phyloP scores from a whole-genome alignment of 129 eudicot species.

The Centrapalus pauciflorus region DNA sequence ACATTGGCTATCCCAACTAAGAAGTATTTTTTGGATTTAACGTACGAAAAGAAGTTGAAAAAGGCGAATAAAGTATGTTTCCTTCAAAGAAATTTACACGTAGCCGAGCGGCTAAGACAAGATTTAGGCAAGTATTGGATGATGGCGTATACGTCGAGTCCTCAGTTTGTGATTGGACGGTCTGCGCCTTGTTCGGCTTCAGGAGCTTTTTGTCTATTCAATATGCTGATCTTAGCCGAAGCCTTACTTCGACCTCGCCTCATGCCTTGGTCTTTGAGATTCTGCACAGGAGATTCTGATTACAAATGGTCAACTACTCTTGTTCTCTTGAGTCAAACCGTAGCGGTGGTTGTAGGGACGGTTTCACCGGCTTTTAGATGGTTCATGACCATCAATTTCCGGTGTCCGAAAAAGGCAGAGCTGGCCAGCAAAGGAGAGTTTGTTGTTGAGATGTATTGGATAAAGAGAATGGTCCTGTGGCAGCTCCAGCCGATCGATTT shows the following conservation, averaged over 20 bases:
- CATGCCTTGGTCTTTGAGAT: constrained; percentile 36
- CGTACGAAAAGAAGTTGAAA: constrained; percentile 36
- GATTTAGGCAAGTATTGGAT: constrained; percentile 47
- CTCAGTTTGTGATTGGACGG: constrained; percentile 56
- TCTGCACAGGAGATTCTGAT: constrained; percentile 44
- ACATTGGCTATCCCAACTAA: constrained; percentile 50
- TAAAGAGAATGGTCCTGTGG: constrained; percentile 34
- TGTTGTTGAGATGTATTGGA: constrained; percentile 54
- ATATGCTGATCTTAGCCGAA: constrained; percentile 31
- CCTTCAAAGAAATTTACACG: not conserved
- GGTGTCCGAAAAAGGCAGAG: constrained; percentile 31
- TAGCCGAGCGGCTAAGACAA: constrained; percentile 18
- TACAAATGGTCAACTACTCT: constrained; percentile 49
- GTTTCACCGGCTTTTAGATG: constrained; percentile 62
- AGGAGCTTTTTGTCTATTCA: constrained; percentile 48
- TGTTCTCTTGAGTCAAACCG: constrained; percentile 35
- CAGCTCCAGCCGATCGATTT: constrained; percentile 36
- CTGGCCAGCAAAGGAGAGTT: constrained; percentile 21
- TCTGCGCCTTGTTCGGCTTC: constrained; percentile 56
- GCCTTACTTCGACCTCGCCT: constrained; percentile 28
- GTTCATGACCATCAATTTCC: constrained; percentile 43
- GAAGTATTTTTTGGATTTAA: constrained; percentile 39
- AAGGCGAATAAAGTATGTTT: constrained; percentile 35
- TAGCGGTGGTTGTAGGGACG: constrained; percentile 50
- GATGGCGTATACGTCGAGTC: constrained; percentile 58